A percentile compares a stretch with the other conserved stretches of the same genome.
Evolutionary conservation across 2,329 filamentous ascomycete genomes (phyloP).

Genomic region (Paraphoma chrysanthemicola): DNA sequence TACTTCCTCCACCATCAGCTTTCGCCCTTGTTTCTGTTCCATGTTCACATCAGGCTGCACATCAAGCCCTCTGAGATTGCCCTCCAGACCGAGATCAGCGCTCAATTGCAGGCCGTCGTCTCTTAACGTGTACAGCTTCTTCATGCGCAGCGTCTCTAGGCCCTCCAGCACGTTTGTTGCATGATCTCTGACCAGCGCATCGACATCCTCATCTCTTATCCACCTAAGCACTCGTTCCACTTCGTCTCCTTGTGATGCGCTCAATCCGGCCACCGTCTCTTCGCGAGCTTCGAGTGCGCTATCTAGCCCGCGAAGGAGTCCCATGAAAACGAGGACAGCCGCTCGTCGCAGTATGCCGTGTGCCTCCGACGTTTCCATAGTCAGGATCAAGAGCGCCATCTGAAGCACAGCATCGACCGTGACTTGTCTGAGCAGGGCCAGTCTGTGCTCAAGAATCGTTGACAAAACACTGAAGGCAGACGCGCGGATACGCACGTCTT

Average conservation of each 20-base stretch:
- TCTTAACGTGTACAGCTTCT: slow-evolving; percentile 54
- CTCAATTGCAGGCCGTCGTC: slow-evolving; percentile 29
- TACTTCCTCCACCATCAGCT: slow-evolving; percentile 62
- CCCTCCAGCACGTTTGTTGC: slow-evolving; percentile 72
- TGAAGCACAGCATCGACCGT: slow-evolving; percentile 61
- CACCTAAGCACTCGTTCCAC: slow-evolving; percentile 69
- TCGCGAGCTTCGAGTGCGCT: slow-evolving; percentile 50
- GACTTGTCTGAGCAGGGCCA: slow-evolving; percentile 53
- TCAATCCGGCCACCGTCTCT: slow-evolving; percentile 59
- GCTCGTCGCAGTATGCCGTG: slow-evolving; percentile 71
- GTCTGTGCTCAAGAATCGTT: slow-evolving; percentile 61
- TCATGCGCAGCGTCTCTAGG: slow-evolving; percentile 67
- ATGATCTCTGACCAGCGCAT: slow-evolving; percentile 72
- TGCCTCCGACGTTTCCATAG: slow-evolving; percentile 66
- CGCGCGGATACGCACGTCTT: slow-evolving; percentile 73
- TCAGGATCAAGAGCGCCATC: slow-evolving; percentile 67
- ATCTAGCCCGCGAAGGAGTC: slow-evolving; percentile 67
- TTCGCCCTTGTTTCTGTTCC: slow-evolving; percentile 37
- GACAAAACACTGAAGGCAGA: slow-evolving; percentile 73
- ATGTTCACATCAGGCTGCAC: slow-evolving; percentile 40
- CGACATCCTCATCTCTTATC: slow-evolving; percentile 69
- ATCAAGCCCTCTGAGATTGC: slow-evolving; percentile 54
- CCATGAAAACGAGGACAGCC: slow-evolving; percentile 69
- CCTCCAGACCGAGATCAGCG: slow-evolving; percentile 39
- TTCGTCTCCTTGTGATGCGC: slow-evolving; percentile 64